These are phyloP conservation scores for Candida manassasensis DNA, from an alignment of 805 yeast species.

Conservation along the genomic window DNA sequence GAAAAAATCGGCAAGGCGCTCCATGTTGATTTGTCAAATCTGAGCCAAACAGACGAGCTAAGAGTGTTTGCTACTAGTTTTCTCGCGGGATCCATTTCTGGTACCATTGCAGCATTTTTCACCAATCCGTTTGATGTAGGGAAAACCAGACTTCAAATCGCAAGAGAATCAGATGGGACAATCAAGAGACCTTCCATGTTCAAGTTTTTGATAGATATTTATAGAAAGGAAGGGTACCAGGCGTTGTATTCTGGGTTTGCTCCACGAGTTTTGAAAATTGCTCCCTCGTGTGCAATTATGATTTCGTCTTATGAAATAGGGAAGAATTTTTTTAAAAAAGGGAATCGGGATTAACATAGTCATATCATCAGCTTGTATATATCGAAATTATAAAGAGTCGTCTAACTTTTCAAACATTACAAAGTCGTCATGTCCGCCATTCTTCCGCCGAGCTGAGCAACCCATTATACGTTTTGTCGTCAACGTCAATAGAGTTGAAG, in stretches of 20 bases:
- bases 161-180: conserved; percentile 30
- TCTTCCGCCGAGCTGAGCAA: conserved; percentile 3
- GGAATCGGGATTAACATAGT: conserved; percentile 8
- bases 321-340: conserved; percentile 47
- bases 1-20: conserved; percentile 16
- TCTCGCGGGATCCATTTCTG: conserved; percentile 78
- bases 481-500: background rate
- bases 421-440: conserved; percentile 4
- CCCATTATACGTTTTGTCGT: background rate
- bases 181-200: conserved; percentile 54
- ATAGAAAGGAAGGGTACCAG: conserved; percentile 66
- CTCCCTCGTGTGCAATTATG: conserved; percentile 98
- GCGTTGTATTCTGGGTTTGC: conserved; percentile 85
- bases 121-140: conserved; percentile 98
- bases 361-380: background rate
- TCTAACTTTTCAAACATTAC: no score
- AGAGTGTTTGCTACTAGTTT: conserved; percentile 61
- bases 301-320: conserved; percentile 90
- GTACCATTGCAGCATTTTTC: conserved; percentile 75
- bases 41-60: conserved; percentile 29
- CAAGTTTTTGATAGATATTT: conserved; percentile 57
- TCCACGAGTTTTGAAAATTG: conserved; percentile 86
- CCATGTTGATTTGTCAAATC: conserved; percentile 19
- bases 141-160: conserved; percentile 78
- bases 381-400: no score